These are phyloP conservation scores for Aristolochia californica DNA, from an alignment of 164 flowering plant genomes.

Conservation along the genomic window DNA sequence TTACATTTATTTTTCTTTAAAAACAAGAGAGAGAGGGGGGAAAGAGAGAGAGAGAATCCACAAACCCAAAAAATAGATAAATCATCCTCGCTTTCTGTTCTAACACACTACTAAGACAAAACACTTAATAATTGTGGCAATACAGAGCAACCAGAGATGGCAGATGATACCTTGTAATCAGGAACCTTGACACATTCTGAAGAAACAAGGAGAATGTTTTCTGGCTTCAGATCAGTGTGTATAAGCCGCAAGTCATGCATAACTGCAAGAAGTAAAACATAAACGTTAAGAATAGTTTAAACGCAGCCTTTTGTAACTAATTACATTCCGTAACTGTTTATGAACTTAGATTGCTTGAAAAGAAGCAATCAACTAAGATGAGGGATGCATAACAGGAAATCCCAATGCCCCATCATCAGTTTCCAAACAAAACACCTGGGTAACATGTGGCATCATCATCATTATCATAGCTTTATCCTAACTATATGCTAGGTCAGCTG, in stretches of 20 bases:
- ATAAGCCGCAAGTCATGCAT: constrained; percentile 87
- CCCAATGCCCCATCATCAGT: background rate
- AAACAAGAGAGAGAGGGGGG: too few relatives aligned
- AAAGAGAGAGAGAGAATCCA: too few relatives aligned
- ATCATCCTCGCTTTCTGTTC: background rate
- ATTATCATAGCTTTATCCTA: too few relatives aligned
- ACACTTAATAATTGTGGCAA: too few relatives aligned
- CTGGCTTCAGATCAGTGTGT: constrained; percentile 95
- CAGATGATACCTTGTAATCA: constrained; percentile 60
- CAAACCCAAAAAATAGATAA: background rate
- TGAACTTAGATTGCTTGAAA: too few relatives aligned
- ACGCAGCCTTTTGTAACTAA: background rate
- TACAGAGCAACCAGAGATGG: background rate
- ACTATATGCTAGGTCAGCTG: background rate
- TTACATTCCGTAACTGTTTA: too few relatives aligned
- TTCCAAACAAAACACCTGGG: constrained; percentile 5
- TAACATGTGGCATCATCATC: constrained; percentile 5
- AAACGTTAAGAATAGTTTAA: background rate
- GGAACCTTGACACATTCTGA: constrained; percentile 73
- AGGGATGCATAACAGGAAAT: background rate
- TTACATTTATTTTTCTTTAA: background rate
- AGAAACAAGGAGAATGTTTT: constrained; percentile 84
- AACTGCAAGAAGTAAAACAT: constrained; percentile 36
- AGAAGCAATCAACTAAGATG: too few relatives aligned
- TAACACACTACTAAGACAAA: too few relatives aligned